Evolutionary conservation across 2,329 filamentous ascomycete genomes (phyloP), one percentile per base, ranked within the genome.

Genomic region (Ophiostoma angusticollis): DNA sequence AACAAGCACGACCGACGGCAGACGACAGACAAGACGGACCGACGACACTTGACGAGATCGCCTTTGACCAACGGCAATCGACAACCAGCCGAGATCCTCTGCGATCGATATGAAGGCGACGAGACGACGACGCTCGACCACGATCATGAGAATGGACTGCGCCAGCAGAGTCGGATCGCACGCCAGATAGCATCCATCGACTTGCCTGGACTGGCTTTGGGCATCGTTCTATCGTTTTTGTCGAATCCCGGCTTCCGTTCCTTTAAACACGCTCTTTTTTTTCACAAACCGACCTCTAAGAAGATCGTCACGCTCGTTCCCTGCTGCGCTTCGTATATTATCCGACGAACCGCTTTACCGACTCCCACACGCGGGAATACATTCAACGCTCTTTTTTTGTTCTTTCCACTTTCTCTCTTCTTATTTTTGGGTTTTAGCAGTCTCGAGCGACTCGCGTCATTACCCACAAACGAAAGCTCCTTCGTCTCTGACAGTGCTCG

Each of bases 61-160:
- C 30, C 14, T 11, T 30, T 24, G 23, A 14, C n/a, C 12, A 14
- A 30, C 28, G 28, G n/a, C 6, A 5, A 19, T 35, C 22, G 14
- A 22, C 18, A n/a, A 23, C 12, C 25, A 21, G 13, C 14, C 16
- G 33, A 27, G 9, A 12, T 13, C 16, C 23, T 9, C 11, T 12
- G 16, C 17, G 14, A 6, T 9, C 16, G 27, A 14, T 23, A 36
- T 42, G 40, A 43, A 25, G 21, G 31, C 39, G 45, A 46, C 49
- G 44, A 49, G 40, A 45, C 39, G 27, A 50, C 43, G 40, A 42
- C 9, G 17, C n/a, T 18, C 41, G 44, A 51, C 33, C 9, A 25
- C 37, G 36, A 42, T 14, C 34, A 45, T 32, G 31, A 47, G 31
- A 35, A 50, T 52, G 50, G 48, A 47, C 46, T 47, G 49, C 45